phyloP scores from a whole-genome alignment of 2,329 filamentous ascomycete species.

The Cladosporium colombiae region DNA sequence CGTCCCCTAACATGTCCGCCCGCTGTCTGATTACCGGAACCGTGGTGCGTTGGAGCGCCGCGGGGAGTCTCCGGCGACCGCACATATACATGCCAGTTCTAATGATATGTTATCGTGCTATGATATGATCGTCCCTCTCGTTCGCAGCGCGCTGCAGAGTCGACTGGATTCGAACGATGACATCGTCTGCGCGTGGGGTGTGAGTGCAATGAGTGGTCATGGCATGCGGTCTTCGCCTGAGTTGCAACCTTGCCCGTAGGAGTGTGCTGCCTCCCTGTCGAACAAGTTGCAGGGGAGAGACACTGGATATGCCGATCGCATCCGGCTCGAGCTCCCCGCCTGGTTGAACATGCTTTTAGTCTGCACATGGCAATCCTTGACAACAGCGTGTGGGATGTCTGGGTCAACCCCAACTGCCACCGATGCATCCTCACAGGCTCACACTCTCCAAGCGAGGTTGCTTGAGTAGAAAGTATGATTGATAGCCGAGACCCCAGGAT shows the following conservation, averaged over 20 bases:
- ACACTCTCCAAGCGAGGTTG: constrained; percentile 4
- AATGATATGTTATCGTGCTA: constrained; percentile 6
- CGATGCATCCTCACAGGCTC: background rate
- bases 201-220: background rate
- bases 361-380: constrained; percentile 16
- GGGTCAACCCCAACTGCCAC: background rate
- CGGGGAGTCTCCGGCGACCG: background rate
- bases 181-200: background rate
- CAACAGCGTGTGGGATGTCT: background rate
- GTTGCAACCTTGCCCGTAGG: background rate
- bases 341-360: constrained; percentile 1
- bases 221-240: constrained; percentile 3
- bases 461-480: background rate
- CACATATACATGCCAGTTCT: background rate
- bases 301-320: background rate
- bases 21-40: constrained; percentile 3
- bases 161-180: background rate
- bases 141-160: background rate
- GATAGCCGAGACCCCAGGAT: background rate
- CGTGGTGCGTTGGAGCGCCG: background rate
- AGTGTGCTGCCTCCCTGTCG: background rate
- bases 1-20: background rate
- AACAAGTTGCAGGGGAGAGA: constrained; percentile 2
- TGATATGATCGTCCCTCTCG: constrained; percentile 10
- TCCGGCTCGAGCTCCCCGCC: constrained; percentile 12